Evolutionary conservation across 2,329 filamentous ascomycete genomes (phyloP).

Genomic region (Rutstroemia sydowiana): DNA sequence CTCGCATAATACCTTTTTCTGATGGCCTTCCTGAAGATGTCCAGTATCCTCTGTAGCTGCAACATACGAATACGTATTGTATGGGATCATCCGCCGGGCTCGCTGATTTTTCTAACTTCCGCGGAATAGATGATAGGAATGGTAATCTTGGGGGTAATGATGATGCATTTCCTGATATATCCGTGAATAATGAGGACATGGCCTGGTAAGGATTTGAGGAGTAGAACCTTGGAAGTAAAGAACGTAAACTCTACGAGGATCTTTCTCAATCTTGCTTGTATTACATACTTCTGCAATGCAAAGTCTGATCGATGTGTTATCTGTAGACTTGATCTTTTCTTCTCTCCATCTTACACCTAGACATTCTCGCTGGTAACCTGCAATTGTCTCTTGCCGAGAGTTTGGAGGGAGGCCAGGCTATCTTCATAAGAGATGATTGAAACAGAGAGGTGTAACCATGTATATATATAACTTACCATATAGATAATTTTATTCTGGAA

Average conservation of each 20-base stretch:
- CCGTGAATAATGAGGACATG: conserved; percentile 4
- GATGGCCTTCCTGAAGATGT: conserved; percentile 64
- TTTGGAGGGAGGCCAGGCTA: conserved; percentile 70
- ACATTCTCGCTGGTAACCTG: conserved; percentile 53
- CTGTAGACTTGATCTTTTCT: conserved; percentile 49
- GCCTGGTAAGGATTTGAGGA: conserved; percentile 1
- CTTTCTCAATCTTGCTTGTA: not conserved
- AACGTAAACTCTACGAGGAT: conserved; percentile 38
- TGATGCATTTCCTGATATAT: conserved; percentile 46
- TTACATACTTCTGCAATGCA: conserved; percentile 36
- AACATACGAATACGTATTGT: conserved; percentile 43
- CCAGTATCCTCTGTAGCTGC: conserved; percentile 58
- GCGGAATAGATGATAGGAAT: conserved; percentile 46
- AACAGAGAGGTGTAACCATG: not conserved
- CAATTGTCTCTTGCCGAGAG: conserved; percentile 58
- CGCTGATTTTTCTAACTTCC: conserved; percentile 34
- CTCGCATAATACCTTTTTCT: conserved; percentile 61
- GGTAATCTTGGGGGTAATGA: conserved; percentile 51
- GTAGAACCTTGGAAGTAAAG: conserved; percentile 48
- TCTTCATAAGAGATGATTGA: conserved; percentile 39
- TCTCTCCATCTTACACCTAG: conserved; percentile 61
- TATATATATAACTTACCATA: conserved; percentile 1
- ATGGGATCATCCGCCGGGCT: conserved; percentile 9
- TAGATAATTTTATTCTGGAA: conserved; percentile 12
- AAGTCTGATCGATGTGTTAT: conserved; percentile 58